Evolutionary conservation across 1,284 basidiomycete species (phyloP).

Genomic region (Mycosarcoma maydis): DNA sequence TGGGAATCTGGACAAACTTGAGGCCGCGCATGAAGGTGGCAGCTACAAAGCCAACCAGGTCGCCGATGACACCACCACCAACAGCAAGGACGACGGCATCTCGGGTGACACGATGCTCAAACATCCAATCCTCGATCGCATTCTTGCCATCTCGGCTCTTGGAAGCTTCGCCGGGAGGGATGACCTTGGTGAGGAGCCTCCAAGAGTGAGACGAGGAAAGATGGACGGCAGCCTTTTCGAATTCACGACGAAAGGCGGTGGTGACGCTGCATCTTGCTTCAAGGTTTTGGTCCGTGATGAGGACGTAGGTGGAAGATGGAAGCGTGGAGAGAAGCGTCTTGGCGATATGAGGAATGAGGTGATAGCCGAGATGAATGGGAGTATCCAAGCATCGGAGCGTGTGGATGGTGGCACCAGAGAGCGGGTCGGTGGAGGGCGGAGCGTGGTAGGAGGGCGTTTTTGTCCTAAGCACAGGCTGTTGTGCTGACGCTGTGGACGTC

Average conservation of each 20-base stretch:
- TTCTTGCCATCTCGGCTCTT: conserved; percentile 93
- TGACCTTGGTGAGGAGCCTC: conserved; percentile 80
- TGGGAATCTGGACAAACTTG: conserved; percentile 94
- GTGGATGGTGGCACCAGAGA: conserved; percentile 60
- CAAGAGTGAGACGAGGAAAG: conserved; percentile 67
- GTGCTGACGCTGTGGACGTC: conserved; percentile 16
- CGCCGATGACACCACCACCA: conserved; percentile 94
- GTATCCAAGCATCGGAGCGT: conserved; percentile 60
- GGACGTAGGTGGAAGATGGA: conserved; percentile 86
- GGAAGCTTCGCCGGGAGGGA: conserved; percentile 88
- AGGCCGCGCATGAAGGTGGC: conserved; percentile 84
- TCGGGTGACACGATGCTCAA: conserved; percentile 86
- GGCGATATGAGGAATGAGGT: conserved; percentile 69
- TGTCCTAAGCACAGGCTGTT: conserved; percentile 46
- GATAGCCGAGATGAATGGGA: conserved; percentile 64
- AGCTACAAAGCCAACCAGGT: conserved; percentile 93
- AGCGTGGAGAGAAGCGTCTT: conserved; percentile 77
- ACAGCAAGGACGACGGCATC: conserved; percentile 93
- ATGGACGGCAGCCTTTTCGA: conserved; percentile 57
- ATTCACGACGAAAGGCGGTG: conserved; percentile 60
- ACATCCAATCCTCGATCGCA: conserved; percentile 90
- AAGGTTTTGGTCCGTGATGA: conserved; percentile 91
- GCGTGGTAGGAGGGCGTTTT: conserved; percentile 65
- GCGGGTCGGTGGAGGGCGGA: conserved; percentile 53
- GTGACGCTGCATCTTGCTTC: conserved; percentile 67